A percentile compares a stretch with the other conserved stretches of the same genome.
Conservation (phyloP, 352 stramenopile genomes). For the Globisporangium spinosum region DNA sequence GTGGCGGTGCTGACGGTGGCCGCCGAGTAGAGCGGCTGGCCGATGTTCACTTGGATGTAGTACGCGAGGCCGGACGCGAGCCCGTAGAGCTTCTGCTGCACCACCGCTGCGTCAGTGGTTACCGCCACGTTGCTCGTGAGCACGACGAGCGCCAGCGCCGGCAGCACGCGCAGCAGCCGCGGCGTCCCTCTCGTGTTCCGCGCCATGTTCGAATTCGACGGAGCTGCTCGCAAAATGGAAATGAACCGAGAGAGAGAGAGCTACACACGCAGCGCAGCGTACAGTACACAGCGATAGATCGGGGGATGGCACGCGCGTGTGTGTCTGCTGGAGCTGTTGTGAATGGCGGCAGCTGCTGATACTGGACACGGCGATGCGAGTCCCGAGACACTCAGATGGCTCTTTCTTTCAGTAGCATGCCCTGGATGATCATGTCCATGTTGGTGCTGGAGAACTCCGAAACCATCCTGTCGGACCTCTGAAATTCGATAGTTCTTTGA, state of each 20-base stretch:
- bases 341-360: background rate
- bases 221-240: constrained; percentile 3
- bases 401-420: constrained; percentile 2
- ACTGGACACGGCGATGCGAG: background rate
- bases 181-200: background rate
- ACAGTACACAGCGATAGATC: background rate
- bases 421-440: constrained; percentile 1
- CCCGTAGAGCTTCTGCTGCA: constrained; percentile 73
- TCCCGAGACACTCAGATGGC: background rate
- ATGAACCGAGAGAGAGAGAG: background rate
- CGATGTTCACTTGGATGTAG: constrained; percentile 50
- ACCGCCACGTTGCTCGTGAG: background rate
- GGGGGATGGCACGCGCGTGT: background rate
- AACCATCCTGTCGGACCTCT: constrained; percentile 1
- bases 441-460: background rate
- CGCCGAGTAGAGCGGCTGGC: constrained; percentile 36
- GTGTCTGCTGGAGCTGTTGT: background rate
- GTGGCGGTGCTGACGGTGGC: constrained; percentile 26
- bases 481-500: background rate
- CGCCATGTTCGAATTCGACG: background rate
- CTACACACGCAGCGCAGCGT: constrained; percentile 3
- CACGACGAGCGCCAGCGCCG: constrained; percentile 5
- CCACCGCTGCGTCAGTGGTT: constrained; percentile 19
- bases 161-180: background rate
- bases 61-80: constrained; percentile 65